Evolutionary conservation across 2,329 filamentous ascomycete species (phyloP), one percentile per base, ranked within the genome.

Genomic region (Alternaria consortialis): DNA sequence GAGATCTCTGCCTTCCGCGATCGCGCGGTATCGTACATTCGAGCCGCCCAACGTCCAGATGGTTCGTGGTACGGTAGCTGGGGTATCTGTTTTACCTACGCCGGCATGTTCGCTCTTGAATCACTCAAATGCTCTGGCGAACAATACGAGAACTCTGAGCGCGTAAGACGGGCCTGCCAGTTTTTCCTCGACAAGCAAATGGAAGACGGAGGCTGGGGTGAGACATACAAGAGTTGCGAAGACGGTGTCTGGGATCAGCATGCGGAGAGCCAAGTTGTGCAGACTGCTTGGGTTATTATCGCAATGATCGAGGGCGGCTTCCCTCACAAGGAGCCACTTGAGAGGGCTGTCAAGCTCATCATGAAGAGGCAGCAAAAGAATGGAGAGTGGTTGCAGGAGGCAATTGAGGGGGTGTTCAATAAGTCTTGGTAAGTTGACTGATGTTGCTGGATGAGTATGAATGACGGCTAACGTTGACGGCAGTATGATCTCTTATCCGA

Each of bases 51-150:
- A 79, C 84, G 87, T 2, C 78, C 85, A 0, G 93, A 98, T 69
- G 95, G 95, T n/a, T 91, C 90, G 62, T 99, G 95, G 95, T 98
- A 99, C 76, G 95, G 95, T 46, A 93, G 89, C 75, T 99, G 95
- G 95, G 95, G 92, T 53, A 96, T 99, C 72, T 99, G 95, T 81
- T 99, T 97, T 79, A 97, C 94, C 0, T 99, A 99, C 75, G 95
- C 94, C 1, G 91, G 88, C 65, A 96, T 98, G 93, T 99, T 99
- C 80, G 94, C 94, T 0, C 84, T 98, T 1, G 94, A 98, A 77
- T 93, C 91, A 64, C 84, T 99, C 68, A 86, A 88, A 6, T 91
- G 89, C 47, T 88, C 93, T 5, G 94, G 94, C 6, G 93, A 98
- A 80, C 91, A 85, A 3, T 96, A 95, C 67, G 81, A 82, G 32